A percentile compares a stretch with the other conserved stretches of the same genome.
Evolutionary conservation across 164 flowering plant genomes (phyloP).

Genomic region (Chimonanthus salicifolius): DNA sequence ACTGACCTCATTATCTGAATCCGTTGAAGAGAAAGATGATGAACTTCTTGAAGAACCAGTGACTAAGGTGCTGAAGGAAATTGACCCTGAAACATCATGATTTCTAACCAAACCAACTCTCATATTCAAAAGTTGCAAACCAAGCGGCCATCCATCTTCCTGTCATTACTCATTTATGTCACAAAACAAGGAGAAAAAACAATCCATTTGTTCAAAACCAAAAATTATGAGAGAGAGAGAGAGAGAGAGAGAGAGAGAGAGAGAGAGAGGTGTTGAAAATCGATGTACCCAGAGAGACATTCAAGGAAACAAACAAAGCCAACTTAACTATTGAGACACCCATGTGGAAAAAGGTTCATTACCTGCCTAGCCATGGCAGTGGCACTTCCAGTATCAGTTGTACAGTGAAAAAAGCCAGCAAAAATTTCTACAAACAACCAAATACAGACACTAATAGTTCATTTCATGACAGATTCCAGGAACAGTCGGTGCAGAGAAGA

Average conservation of each 20-base stretch:
- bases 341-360: neutral
- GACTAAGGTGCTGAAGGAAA: conserved; percentile 63
- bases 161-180: conserved; percentile 12
- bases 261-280: neutral
- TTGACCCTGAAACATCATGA: conserved; percentile 51
- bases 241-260: too few relatives aligned
- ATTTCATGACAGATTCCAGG: neutral
- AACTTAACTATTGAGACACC: neutral
- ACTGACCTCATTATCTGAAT: conserved; percentile 75
- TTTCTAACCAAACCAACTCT: conserved; percentile 49
- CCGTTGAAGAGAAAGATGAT: conserved; percentile 50
- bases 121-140: conserved; percentile 65
- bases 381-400: neutral
- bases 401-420: neutral
- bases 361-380: conserved; percentile 10
- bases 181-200: neutral
- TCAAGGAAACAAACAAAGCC: neutral
- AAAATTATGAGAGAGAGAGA: neutral
- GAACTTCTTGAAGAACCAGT: conserved; percentile 56
- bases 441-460: neutral
- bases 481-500: neutral
- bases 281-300: neutral
- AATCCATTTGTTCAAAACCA: neutral
- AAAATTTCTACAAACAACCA: neutral
- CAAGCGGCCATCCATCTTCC: conserved; percentile 91